Percentiles rank a stretch among this genome's conserved stretches.
Conservation (phyloP, 208 protist genomes). For the Trypanosoma cruzi region DNA sequence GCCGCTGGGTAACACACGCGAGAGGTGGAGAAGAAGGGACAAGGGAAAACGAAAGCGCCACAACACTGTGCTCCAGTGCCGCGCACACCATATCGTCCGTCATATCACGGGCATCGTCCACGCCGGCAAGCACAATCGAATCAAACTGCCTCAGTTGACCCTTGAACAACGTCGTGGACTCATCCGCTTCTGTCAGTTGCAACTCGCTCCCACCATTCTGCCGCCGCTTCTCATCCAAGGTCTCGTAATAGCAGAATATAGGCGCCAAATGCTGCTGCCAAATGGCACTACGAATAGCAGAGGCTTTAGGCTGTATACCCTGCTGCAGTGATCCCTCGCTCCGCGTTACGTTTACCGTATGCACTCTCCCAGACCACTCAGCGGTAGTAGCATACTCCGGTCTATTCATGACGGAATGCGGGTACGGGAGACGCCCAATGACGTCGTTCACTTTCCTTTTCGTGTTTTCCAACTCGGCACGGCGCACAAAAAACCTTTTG, state of each 20-base stretch:
- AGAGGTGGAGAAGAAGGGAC: background rate
- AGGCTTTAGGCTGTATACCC: constrained; percentile 34
- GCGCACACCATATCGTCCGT: constrained; percentile 49
- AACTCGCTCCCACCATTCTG: background rate
- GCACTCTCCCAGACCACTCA: constrained; percentile 21
- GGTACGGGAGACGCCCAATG: constrained; percentile 51
- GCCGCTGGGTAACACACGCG: background rate
- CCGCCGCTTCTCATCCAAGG: background rate
- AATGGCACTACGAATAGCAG: constrained; percentile 42
- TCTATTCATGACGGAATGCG: constrained; percentile 11
- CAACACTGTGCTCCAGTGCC: constrained; percentile 67
- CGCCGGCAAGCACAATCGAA: constrained; percentile 36
- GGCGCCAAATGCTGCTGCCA: constrained; percentile 69
- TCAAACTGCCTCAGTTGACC: constrained; percentile 30
- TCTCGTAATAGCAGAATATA: constrained; percentile 57
- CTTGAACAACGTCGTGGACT: constrained; percentile 31
- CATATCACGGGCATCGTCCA: constrained; percentile 10
- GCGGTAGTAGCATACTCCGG: background rate
- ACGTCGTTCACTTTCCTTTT: background rate
- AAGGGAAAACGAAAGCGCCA: constrained; percentile 60
- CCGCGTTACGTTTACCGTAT: constrained; percentile 33
- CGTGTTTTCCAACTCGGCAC: background rate
- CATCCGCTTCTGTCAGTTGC: background rate
- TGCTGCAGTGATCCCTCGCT: constrained; percentile 14
- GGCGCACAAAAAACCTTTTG: constrained; percentile 65